Evolutionary conservation across 345 rosid species (phyloP).

Genomic region (Melaleuca alternifolia): DNA sequence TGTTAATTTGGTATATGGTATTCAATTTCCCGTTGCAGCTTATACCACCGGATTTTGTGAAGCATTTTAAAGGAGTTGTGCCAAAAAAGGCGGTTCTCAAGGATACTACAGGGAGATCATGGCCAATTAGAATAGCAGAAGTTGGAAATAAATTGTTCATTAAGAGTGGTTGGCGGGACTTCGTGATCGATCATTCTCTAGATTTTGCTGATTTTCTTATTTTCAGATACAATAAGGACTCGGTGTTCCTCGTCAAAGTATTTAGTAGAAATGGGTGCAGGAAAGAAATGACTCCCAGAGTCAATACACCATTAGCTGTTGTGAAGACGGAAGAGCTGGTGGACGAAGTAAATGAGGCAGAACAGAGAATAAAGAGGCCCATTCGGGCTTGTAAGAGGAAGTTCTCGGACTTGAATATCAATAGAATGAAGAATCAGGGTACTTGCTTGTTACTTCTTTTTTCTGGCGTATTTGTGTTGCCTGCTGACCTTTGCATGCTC

Average conservation of each 20-base stretch:
- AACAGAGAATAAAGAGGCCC: background rate
- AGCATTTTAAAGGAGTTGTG: background rate
- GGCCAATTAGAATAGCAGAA: background rate
- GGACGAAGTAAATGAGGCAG: background rate
- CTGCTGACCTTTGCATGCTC: background rate
- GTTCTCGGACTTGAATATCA: background rate
- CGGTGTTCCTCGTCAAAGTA: background rate
- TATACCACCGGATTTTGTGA: background rate
- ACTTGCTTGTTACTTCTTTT: background rate
- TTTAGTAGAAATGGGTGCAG: constrained; percentile 3
- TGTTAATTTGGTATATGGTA: background rate
- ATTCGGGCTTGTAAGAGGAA: constrained; percentile 1
- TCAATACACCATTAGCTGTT: background rate
- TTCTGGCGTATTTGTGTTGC: background rate
- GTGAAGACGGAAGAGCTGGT: background rate
- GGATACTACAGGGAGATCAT: background rate
- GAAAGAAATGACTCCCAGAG: background rate
- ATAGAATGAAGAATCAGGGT: background rate
- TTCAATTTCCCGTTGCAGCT: background rate
- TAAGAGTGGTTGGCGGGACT: constrained; percentile 4
- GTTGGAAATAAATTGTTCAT: background rate
- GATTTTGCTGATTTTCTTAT: constrained; percentile 1
- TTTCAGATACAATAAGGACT: background rate
- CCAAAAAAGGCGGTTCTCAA: background rate
- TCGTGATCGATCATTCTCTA: background rate